Percentiles rank a stretch among this genome's conserved stretches.
Evolutionary conservation across 169 alveolate genomes (phyloP).

Genomic region (Plasmodium relictum): DNA sequence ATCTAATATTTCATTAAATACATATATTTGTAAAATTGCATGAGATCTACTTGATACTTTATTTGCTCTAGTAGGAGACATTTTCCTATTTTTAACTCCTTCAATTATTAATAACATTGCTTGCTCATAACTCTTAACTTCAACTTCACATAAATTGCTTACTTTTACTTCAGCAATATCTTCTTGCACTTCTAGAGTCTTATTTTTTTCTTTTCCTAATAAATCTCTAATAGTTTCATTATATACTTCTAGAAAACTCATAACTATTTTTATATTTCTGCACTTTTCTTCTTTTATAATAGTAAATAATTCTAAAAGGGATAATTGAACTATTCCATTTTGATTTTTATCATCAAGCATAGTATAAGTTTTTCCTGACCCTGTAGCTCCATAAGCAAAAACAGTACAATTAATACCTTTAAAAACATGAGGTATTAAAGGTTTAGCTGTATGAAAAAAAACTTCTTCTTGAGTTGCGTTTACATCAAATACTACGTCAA

Average conservation of each 20-base stretch:
- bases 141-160: constrained; percentile 82
- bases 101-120: constrained; percentile 91
- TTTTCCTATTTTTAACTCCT: constrained; percentile 95
- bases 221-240: constrained; percentile 97
- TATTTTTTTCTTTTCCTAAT: constrained; percentile 86
- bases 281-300: constrained; percentile 78
- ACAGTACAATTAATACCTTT: constrained; percentile 96
- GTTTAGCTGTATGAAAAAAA: constrained; percentile 91
- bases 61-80: constrained; percentile 96
- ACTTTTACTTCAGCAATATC: constrained; percentile 86
- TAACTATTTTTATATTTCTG: constrained; percentile 81
- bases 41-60: constrained; percentile 95
- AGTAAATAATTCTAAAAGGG: constrained; percentile 92
- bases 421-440: constrained; percentile 91
- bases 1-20: constrained; percentile 69
- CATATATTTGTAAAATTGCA: constrained; percentile 92
- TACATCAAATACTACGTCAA: constrained; percentile 95
- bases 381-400: constrained; percentile 99
- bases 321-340: constrained; percentile 93
- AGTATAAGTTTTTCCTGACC: constrained; percentile 98
- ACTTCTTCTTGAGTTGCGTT: constrained; percentile 89
- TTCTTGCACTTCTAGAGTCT: constrained; percentile 86
- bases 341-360: constrained; percentile 95
- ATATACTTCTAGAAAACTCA: constrained; percentile 95
- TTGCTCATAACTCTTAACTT: constrained; percentile 82